These are phyloP conservation scores for Capsella rubella DNA, from an alignment of 441 rosid genomes.

Conservation along the genomic window DNA sequence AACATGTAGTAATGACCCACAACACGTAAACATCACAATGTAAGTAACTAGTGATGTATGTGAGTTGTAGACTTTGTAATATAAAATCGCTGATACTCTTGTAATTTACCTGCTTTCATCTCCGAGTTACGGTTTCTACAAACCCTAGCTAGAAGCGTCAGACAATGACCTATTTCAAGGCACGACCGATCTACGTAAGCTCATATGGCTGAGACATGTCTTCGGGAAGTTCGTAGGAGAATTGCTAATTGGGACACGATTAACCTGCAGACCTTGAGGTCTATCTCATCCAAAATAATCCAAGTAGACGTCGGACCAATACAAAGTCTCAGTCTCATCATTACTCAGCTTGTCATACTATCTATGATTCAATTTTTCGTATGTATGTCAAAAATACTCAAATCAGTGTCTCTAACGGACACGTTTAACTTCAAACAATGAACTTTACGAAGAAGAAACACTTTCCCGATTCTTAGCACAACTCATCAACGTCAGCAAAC, in stretches of 20 bases:
- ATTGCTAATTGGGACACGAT: constrained; percentile 9
- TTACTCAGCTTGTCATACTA: too few relatives aligned
- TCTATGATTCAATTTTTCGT: too few relatives aligned
- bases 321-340: too few relatives aligned
- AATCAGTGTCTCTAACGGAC: constrained; percentile 1
- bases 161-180: not conserved
- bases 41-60: too few relatives aligned
- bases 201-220: constrained; percentile 25
- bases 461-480: constrained; percentile 26
- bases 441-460: constrained; percentile 23
- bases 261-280: constrained; percentile 33
- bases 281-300: not conserved
- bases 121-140: constrained; percentile 22
- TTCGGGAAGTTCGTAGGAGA: not conserved
- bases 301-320: too few relatives aligned
- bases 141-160: constrained; percentile 20
- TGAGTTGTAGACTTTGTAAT: too few relatives aligned
- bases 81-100: not conserved
- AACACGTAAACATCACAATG: too few relatives aligned
- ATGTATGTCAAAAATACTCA: not conserved
- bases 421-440: constrained; percentile 20
- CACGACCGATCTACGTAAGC: not conserved
- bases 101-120: not conserved
- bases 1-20: too few relatives aligned
- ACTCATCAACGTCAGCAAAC: constrained; percentile 37